Base-by-base conservation (phyloP, 2,329 filamentous ascomycete species). In the Cladophialophora immunda region DNA sequence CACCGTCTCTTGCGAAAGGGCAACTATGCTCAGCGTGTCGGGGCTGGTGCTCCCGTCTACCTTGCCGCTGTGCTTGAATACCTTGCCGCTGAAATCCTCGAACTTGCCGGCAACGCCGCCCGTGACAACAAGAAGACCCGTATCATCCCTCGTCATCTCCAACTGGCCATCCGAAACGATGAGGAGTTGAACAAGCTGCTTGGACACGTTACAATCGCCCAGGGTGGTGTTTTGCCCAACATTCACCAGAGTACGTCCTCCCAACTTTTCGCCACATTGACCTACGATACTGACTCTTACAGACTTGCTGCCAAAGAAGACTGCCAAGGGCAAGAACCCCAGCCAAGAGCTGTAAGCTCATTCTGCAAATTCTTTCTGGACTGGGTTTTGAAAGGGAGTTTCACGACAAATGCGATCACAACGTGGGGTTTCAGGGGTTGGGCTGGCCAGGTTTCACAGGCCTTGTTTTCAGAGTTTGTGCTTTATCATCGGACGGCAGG, bases 121-220 rank as follows among this genome's bases (percentile, higher is more conserved):
- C 94, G 95, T 77, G 95, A 99, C 86, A 97, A 98, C 90, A 99
- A 99, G 92, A 98, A 98, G 92, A 99, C 94, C 73, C 94, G 95
- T 91, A 99, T 99, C 86, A 99, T 98, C 70, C 95, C 95, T 73
- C 93, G 95, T 83, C 95, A 99, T 84, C 89, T 99, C 56, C 95
- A 99, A 87, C 93, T 99, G 76, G 95, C 95, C 84, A 99, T 99
- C 86, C 91, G 95, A 79, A 97, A 97, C 86, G 94, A 98, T 83
- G 94, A 98, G 89, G 95, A 99, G 85, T 83, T 98, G 92, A 97
- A 98, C 92, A 98, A 97, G 89, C 90, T 97, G 71, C 87, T 97
- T 73, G 94, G 94, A 66, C 93, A 97, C 81, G 93, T 97, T 83
- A 97, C 93, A 80, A 97, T 97, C 77, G 93, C 94, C 81, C 94